phyloP scores from a whole-genome alignment of 768 basidiomycete genomes.

The Mycena galericulata region DNA sequence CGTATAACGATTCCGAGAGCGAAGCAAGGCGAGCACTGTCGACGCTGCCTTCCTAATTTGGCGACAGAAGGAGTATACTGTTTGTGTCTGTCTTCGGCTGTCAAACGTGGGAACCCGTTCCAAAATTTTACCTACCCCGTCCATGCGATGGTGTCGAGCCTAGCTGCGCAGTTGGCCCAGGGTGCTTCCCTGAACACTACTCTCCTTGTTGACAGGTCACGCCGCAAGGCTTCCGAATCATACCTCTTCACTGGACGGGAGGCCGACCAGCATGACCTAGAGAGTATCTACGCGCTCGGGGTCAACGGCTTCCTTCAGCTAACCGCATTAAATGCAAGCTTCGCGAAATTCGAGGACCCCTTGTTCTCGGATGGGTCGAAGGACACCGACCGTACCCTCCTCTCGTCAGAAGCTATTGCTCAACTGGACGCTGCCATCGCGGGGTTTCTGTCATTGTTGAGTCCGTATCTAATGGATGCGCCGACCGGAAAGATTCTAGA shows the following conservation, averaged over 20 bases:
- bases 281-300: conserved; percentile 85
- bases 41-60: no score
- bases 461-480: conserved; percentile 84
- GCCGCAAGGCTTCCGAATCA: conserved; percentile 75
- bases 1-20: no score
- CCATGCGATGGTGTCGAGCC: conserved; percentile 69
- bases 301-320: conserved; percentile 84
- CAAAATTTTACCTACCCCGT: not conserved
- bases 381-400: conserved; percentile 81
- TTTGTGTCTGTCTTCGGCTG: no score
- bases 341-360: conserved; percentile 72
- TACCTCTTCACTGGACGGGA: conserved; percentile 90
- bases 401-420: conserved; percentile 69
- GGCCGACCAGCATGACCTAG: conserved; percentile 88
- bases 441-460: conserved; percentile 75
- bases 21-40: no score
- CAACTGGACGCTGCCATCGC: conserved; percentile 73
- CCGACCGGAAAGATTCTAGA: conserved; percentile 89
- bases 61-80: no score
- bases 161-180: conserved; percentile 85
- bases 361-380: conserved; percentile 88
- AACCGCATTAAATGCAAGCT: conserved; percentile 65
- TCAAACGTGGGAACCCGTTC: no score
- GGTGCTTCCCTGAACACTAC: conserved; percentile 83
- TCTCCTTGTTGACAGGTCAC: conserved; percentile 73